These are phyloP conservation scores for Geopyxis carbonaria DNA, from an alignment of 495 filamentous ascomycete species.

Conservation along the genomic window DNA sequence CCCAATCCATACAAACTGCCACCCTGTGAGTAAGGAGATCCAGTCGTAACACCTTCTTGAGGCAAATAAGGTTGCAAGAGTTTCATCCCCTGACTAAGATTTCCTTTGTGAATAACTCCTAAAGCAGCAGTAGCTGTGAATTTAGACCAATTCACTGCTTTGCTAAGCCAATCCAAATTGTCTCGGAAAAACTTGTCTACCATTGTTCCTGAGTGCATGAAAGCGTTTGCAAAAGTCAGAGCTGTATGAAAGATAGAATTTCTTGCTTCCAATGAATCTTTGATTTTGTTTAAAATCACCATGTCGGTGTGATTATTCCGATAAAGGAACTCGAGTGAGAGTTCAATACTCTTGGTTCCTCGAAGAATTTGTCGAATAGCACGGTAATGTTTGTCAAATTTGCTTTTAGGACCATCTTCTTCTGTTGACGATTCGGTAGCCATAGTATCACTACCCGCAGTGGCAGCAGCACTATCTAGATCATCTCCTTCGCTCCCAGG, in stretches of 20 bases:
- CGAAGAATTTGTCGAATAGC: constrained; percentile 74
- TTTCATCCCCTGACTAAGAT: constrained; percentile 80
- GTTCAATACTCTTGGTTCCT: constrained; percentile 76
- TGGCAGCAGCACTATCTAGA: constrained; percentile 25
- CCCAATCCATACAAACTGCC: constrained; percentile 91
- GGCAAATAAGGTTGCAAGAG: constrained; percentile 90
- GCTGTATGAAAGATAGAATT: constrained; percentile 98
- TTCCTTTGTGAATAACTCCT: constrained; percentile 91
- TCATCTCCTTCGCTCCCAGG: constrained; percentile 34
- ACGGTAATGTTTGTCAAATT: constrained; percentile 46
- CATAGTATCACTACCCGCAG: constrained; percentile 32
- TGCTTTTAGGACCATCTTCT: constrained; percentile 27
- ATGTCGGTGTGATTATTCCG: constrained; percentile 80
- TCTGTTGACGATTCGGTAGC: constrained; percentile 31
- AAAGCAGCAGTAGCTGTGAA: constrained; percentile 95
- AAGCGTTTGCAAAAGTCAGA: constrained; percentile 91
- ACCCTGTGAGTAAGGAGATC: constrained; percentile 84
- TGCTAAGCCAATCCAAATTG: constrained; percentile 94
- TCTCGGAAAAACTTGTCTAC: constrained; percentile 95
- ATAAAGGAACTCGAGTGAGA: constrained; percentile 92
- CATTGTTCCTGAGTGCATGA: constrained; percentile 98
- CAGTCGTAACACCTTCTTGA: constrained; percentile 44
- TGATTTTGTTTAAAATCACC: constrained; percentile 83
- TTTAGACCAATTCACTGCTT: constrained; percentile 99
- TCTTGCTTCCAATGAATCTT: constrained; percentile 82